phyloP scores from a whole-genome alignment of 2,329 filamentous ascomycete genomes.

The Fusarium sp. region DNA sequence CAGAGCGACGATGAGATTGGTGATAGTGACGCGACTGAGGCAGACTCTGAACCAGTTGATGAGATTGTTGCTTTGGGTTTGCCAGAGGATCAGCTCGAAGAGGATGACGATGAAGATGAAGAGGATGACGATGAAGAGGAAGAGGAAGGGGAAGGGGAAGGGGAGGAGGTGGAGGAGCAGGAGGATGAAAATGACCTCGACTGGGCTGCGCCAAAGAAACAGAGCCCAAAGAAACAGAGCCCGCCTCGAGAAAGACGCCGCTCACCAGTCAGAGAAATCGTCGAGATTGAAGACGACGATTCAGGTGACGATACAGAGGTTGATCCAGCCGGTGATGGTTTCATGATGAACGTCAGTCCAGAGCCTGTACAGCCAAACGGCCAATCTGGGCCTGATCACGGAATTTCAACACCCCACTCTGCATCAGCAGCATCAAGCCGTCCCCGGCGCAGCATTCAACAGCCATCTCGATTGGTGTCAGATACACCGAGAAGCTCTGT shows the following conservation, averaged over 20 bases:
- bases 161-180: background rate
- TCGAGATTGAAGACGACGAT: background rate
- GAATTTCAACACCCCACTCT: background rate
- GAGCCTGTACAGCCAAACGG: background rate
- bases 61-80: background rate
- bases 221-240: background rate
- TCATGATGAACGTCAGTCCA: background rate
- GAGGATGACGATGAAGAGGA: background rate
- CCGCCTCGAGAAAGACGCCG: background rate
- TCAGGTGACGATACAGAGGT: background rate
- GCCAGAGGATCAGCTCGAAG: background rate
- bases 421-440: background rate
- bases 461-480: background rate
- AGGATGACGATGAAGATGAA: background rate
- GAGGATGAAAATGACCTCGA: background rate
- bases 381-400: background rate
- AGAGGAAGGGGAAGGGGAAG: background rate
- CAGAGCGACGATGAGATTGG: background rate
- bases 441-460: background rate
- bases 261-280: background rate
- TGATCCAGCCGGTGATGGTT: background rate
- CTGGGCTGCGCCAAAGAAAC: background rate
- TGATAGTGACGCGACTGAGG: background rate
- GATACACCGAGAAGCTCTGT: background rate
- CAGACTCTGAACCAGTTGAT: constrained; percentile 2